Conservation (phyloP, 2,329 filamentous ascomycete genomes). For the Lasiodiplodia sp. region DNA sequence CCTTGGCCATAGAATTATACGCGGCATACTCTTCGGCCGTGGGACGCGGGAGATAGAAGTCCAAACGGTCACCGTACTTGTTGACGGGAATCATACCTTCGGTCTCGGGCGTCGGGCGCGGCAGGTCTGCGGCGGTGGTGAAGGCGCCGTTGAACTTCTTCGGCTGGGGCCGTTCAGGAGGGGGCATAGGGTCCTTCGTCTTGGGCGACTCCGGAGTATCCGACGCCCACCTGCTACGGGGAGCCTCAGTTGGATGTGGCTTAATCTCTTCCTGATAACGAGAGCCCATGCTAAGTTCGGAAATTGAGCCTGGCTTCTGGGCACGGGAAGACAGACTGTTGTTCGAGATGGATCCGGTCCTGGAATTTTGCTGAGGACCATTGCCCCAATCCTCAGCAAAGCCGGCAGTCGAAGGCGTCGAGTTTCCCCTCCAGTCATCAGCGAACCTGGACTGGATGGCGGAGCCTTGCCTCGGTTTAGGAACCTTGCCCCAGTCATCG, state of each 20-base stretch:
- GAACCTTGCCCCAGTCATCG: conserved; percentile 19
- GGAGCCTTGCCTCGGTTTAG: background rate
- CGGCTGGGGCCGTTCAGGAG: background rate
- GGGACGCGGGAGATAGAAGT: conserved; percentile 51
- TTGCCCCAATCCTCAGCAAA: conserved; percentile 23
- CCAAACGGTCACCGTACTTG: conserved; percentile 56
- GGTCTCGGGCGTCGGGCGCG: conserved; percentile 22
- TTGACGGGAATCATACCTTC: conserved; percentile 55
- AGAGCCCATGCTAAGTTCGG: conserved; percentile 14
- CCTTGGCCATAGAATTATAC: conserved; percentile 46
- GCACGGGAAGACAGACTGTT: background rate
- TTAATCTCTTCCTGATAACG: conserved; percentile 7
- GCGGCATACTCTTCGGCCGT: conserved; percentile 46
- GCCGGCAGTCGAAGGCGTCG: background rate
- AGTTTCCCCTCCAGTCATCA: conserved; percentile 2
- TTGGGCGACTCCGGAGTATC: background rate
- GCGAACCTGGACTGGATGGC: conserved; percentile 8
- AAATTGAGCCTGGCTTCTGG: conserved; percentile 2
- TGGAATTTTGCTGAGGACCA: background rate
- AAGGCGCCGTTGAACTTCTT: conserved; percentile 14
- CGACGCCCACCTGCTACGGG: background rate
- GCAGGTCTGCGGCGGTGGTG: conserved; percentile 23
- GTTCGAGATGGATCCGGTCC: conserved; percentile 4
- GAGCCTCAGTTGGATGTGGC: background rate
- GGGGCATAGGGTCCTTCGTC: background rate